These are phyloP conservation scores for Globisporangium iwayamae DNA, from an alignment of 352 stramenopile genomes.

Conservation along the genomic window DNA sequence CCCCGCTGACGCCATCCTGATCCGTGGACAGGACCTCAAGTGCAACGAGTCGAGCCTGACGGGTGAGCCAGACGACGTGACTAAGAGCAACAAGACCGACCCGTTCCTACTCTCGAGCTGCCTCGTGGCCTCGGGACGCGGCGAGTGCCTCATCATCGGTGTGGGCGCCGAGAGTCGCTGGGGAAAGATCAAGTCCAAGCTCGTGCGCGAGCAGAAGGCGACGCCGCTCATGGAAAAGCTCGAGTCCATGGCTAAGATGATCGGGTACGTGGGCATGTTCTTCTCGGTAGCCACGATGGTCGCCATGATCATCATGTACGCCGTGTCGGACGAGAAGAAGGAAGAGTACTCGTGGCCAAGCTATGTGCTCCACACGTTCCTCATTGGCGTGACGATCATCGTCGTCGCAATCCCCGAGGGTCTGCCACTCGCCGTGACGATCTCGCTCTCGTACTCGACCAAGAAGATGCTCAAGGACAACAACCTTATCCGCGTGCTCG, in stretches of 20 bases:
- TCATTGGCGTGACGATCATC: slow-evolving; percentile 93
- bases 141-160: slow-evolving; percentile 79
- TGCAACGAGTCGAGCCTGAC: slow-evolving; percentile 96
- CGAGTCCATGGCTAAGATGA: slow-evolving; percentile 87
- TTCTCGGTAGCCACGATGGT: slow-evolving; percentile 86
- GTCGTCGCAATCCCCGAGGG: slow-evolving; percentile 95
- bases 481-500: slow-evolving; percentile 97
- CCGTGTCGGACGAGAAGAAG: slow-evolving; percentile 51
- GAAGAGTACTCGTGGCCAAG: slow-evolving; percentile 64
- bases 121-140: slow-evolving; percentile 64
- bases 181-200: slow-evolving; percentile 91
- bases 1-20: slow-evolving; percentile 92
- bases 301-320: slow-evolving; percentile 85
- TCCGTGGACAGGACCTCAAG: slow-evolving; percentile 91
- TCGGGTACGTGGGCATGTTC: slow-evolving; percentile 82
- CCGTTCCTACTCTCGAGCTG: slow-evolving; percentile 88
- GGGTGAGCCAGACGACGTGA: slow-evolving; percentile 93
- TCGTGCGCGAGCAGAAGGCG: slow-evolving; percentile 82
- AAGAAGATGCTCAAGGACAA: slow-evolving; percentile 99
- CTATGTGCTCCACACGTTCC: slow-evolving; percentile 92
- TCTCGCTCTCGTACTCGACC: slow-evolving; percentile 94
- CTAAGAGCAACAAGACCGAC: slow-evolving; percentile 72
- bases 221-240: slow-evolving; percentile 94
- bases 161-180: slow-evolving; percentile 82
- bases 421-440: slow-evolving; percentile 91